Conservation (phyloP, 306 rosid species). For the Nissolia schottii region DNA sequence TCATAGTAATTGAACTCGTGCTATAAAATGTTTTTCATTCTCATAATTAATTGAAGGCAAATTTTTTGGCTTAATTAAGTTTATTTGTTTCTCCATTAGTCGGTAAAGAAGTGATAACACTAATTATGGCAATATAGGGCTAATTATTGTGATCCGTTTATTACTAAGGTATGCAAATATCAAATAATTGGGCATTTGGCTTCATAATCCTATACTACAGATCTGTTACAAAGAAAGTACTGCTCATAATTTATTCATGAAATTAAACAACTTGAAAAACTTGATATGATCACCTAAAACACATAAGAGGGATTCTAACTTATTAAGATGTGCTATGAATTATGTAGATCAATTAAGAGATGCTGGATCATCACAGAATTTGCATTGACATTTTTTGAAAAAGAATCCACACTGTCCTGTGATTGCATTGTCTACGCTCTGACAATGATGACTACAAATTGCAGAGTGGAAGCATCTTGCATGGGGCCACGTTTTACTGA, state of each 20-base stretch:
- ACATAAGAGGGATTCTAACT: not conserved
- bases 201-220: not conserved
- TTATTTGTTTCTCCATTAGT: too few species aligned
- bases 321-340: not conserved
- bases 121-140: too few species aligned
- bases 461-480: constrained; percentile 29
- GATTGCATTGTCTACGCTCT: constrained; percentile 16
- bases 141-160: too few species aligned
- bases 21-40: too few species aligned
- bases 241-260: constrained; percentile 14
- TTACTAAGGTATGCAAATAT: not conserved
- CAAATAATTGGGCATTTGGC: not conserved
- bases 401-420: constrained; percentile 24
- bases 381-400: constrained; percentile 29
- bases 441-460: constrained; percentile 13
- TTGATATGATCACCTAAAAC: not conserved
- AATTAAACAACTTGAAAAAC: not conserved
- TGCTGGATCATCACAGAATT: constrained; percentile 22
- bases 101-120: too few species aligned
- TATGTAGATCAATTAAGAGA: not conserved
- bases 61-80: too few species aligned
- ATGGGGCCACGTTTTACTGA: constrained; percentile 29
- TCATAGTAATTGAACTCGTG: too few species aligned
- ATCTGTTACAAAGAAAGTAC: not conserved
- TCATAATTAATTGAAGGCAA: too few species aligned